phyloP scores from a whole-genome alignment of 164 flowering plant species.

The Umbellularia californica region DNA sequence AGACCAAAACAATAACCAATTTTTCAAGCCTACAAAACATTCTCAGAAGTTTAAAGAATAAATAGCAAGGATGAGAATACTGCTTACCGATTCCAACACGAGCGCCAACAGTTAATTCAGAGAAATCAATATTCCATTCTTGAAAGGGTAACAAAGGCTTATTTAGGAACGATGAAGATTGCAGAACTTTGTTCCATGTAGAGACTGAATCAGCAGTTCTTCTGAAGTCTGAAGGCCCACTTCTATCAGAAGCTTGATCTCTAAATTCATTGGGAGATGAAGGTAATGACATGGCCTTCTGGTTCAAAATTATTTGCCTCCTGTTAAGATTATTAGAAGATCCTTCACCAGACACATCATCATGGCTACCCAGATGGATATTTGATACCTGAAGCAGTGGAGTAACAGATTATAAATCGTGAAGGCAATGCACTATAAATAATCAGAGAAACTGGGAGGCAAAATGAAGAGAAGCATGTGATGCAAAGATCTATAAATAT shows the following conservation, averaged over 20 bases:
- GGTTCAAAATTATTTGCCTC: constrained; percentile 45
- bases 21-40: neutral
- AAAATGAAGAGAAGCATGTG: neutral
- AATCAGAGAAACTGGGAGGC: neutral
- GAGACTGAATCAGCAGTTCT: constrained; percentile 47
- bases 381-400: constrained; percentile 39
- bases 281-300: constrained; percentile 86
- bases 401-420: neutral
- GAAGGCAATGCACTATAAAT: neutral
- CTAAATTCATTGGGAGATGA: constrained; percentile 81
- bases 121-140: constrained; percentile 94
- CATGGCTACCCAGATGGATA: constrained; percentile 37
- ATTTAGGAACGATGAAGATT: constrained; percentile 55
- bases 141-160: constrained; percentile 72
- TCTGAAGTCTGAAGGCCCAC: constrained; percentile 26
- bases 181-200: constrained; percentile 77
- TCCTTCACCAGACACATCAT: constrained; percentile 42
- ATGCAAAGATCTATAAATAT: neutral
- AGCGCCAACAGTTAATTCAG: constrained; percentile 88
- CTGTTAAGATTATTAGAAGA: constrained; percentile 34
- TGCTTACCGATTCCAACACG: constrained; percentile 97
- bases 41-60: neutral
- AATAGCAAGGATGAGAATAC: constrained; percentile 1
- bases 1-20: neutral
- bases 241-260: constrained; percentile 45